Evolutionary conservation across 176 grass and related monocot species (phyloP).

Genomic region (Metroxylon sagu): DNA sequence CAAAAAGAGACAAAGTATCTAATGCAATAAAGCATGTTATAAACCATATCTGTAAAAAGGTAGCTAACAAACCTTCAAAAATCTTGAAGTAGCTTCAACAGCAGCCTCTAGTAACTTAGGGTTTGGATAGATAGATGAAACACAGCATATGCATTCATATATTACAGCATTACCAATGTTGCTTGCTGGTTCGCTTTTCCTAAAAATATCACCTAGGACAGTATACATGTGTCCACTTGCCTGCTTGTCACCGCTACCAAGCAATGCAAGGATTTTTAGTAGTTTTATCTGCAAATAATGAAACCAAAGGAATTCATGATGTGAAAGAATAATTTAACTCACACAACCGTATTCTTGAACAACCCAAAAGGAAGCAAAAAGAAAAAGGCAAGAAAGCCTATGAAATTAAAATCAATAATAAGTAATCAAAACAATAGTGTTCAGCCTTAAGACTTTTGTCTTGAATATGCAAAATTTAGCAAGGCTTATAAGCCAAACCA

Average conservation of each 20-base stretch:
- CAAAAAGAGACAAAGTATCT: background rate
- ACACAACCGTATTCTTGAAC: no score
- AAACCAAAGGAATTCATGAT: no score
- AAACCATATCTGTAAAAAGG: background rate
- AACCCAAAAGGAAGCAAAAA: no score
- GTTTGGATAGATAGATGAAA: constrained; percentile 94
- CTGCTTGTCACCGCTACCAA: constrained; percentile 90
- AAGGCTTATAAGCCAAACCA: no score
- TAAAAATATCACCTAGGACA: constrained; percentile 83
- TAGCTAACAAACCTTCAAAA: constrained; percentile 66
- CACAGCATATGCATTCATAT: constrained; percentile 93
- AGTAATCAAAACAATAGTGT: no score
- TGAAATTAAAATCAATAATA: no score
- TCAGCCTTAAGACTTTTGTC: no score
- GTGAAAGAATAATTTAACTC: no score
- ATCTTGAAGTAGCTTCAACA: constrained; percentile 93
- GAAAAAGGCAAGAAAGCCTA: no score
- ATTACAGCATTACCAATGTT: constrained; percentile 99
- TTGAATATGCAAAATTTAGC: no score
- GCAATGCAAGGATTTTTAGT: constrained; percentile 88
- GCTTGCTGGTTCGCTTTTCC: constrained; percentile 85
- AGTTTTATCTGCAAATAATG: constrained; percentile 75
- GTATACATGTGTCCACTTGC: constrained; percentile 84
- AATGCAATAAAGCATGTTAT: no score
- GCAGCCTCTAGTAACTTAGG: constrained; percentile 83